Base-by-base conservation (phyloP, 1,284 basidiomycete species). In the Phenoliferia sp. region DNA sequence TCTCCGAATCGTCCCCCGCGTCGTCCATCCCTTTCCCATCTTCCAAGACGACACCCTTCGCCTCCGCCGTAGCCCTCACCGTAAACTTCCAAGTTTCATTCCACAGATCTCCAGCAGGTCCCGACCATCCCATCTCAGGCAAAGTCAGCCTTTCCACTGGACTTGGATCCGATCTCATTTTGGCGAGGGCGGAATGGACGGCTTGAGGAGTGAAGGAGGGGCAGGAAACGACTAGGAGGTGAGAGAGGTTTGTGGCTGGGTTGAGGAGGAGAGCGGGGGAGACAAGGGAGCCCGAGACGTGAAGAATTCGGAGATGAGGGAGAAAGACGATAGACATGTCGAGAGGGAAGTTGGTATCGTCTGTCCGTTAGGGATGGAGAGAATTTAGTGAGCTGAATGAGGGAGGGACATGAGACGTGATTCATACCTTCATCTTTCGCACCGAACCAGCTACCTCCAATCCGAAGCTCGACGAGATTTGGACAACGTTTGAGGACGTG, bases 371-470 rank as follows among this genome's bases (percentile, higher is more conserved):
- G 29, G 0, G 48, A 15, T 26, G 17, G 36, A 12, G 26, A 22
- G 3, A 10, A 10, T 19, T 52, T 4, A 52, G 60, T 31, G 28
- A 50, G 19, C 35, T 31, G 29, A 31, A 19, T 6, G 19, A 4
- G 19, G 3, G 3, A 12, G 3, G 34, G 10, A 36, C 4, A 10
- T 32, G 19, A 3, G 10, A 55, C 67, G 7, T n/a, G n/a, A n/a
- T n/a, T n/a, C n/a, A n/a, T 28, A 73, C 71, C 71, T 39, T 73
- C 71, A 19, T 69, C 71, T 59, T 71, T 73, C 7, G 71, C 71
- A 4, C 71, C 71, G 54, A 73, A 73, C 71, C 71, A 73, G 22
- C 63, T 65, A 2, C 69, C 71, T 6, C 71, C 71, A 7, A 73
- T 56, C 1, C 64, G 62, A 17, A 73, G 32, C 58, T 73, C 71